Percentiles rank a stretch among this genome's conserved stretches.
phyloP scores from a whole-genome alignment of 2,329 filamentous ascomycete genomes.

The Aspergillus novofumigatus region DNA sequence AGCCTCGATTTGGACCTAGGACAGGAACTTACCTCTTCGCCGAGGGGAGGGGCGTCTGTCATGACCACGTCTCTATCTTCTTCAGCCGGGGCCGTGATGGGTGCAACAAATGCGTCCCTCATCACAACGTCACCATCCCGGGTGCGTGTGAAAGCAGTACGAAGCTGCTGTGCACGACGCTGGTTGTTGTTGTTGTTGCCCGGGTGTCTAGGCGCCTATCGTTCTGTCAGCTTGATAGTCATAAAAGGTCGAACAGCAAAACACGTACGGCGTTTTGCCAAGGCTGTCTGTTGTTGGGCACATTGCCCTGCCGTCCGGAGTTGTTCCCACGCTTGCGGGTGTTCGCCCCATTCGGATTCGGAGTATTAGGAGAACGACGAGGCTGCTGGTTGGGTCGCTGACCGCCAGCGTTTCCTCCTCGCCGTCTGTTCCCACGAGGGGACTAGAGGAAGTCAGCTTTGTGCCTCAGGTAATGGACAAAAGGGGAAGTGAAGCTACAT shows the following conservation, averaged over 20 bases:
- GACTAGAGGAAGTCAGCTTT: not conserved
- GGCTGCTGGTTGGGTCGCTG: not conserved
- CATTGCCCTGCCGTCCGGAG: not conserved
- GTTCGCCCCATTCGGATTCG: not conserved
- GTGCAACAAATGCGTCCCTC: not conserved
- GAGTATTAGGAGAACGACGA: not conserved
- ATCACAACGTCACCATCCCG: conserved; percentile 4
- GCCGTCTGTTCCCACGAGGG: not conserved
- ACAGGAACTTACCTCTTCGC: not conserved
- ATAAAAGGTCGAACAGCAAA: not conserved
- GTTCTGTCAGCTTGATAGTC: not conserved
- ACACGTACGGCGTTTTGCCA: not conserved
- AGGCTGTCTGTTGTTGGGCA: not conserved
- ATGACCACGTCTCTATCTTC: not conserved
- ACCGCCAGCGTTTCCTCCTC: not conserved
- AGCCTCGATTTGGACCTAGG: not conserved
- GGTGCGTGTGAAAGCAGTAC: not conserved
- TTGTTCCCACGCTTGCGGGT: not conserved
- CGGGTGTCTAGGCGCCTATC: not conserved
- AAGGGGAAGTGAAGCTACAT: not conserved
- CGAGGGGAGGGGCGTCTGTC: not conserved
- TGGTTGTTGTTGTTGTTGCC: not conserved
- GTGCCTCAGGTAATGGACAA: not conserved
- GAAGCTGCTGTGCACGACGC: not conserved
- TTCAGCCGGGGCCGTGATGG: not conserved